These are phyloP conservation scores for Daedalea quercina DNA, from an alignment of 768 basidiomycete species.

Conservation along the genomic window DNA sequence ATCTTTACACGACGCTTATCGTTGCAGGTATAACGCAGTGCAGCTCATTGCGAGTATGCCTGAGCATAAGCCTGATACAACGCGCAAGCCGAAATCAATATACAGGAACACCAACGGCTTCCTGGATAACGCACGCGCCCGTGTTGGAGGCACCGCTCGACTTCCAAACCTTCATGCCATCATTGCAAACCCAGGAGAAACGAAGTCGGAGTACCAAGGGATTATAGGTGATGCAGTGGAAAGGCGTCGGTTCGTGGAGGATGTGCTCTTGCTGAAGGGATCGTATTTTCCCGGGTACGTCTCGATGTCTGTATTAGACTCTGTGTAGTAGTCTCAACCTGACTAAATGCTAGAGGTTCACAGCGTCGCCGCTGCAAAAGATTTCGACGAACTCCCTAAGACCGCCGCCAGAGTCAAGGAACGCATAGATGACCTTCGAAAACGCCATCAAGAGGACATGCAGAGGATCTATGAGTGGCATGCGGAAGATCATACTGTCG, in stretches of 20 bases:
- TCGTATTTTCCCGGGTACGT: slow-evolving; percentile 21
- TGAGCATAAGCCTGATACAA: not conserved
- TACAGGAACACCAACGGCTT: slow-evolving; percentile 11
- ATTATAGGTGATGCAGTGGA: slow-evolving; percentile 14
- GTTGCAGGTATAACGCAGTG: no score
- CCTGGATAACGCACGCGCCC: not conserved
- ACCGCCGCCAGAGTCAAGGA: slow-evolving; percentile 9
- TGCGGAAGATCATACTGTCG: slow-evolving; percentile 16
- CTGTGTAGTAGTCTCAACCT: not conserved
- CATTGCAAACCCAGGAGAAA: not conserved
- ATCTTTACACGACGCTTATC: no score
- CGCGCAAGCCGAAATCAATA: not conserved
- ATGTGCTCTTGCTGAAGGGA: slow-evolving; percentile 20
- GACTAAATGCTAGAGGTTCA: not conserved
- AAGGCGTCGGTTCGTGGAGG: slow-evolving; percentile 12
- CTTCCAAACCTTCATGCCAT: slow-evolving; percentile 11
- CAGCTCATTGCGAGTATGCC: not conserved
- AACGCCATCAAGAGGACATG: slow-evolving; percentile 15
- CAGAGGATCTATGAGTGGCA: slow-evolving; percentile 15
- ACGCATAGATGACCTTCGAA: slow-evolving; percentile 11
- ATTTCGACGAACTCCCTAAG: slow-evolving; percentile 8
- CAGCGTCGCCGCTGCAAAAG: slow-evolving; percentile 18
- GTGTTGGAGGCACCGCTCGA: not conserved
- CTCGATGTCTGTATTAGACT: not conserved
- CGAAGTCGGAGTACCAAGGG: not conserved